A percentile compares a stretch with the other conserved stretches of the same genome.
phyloP scores from a whole-genome alignment of 2,329 filamentous ascomycete species.

The Exophiala oligosperma region DNA sequence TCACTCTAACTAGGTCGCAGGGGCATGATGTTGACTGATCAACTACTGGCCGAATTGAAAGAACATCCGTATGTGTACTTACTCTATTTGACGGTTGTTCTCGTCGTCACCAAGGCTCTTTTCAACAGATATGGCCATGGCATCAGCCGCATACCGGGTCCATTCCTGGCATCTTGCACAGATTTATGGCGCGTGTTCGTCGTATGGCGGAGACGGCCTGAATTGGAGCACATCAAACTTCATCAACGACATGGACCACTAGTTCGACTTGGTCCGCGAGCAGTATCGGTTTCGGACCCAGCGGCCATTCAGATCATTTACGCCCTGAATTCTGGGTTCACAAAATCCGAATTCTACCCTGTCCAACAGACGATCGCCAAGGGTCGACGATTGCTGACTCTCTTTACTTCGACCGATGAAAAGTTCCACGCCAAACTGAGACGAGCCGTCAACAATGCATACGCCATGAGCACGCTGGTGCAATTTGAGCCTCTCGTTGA shows the following conservation, averaged over 20 bases:
- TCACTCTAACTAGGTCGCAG: neutral
- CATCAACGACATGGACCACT: slow-evolving; percentile 33
- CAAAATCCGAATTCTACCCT: slow-evolving; percentile 31
- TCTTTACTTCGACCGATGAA: slow-evolving; percentile 44
- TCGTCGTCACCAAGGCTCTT: neutral
- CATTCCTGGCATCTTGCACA: slow-evolving; percentile 29
- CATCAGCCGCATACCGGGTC: slow-evolving; percentile 32
- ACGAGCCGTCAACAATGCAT: slow-evolving; percentile 39
- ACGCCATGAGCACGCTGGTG: slow-evolving; percentile 39
- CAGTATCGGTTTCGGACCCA: slow-evolving; percentile 30
- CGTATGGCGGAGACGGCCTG: slow-evolving; percentile 28
- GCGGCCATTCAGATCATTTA: slow-evolving; percentile 26
- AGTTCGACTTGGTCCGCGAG: slow-evolving; percentile 34
- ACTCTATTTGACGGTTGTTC: neutral
- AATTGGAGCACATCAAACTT: slow-evolving; percentile 27
- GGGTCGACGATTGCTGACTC: slow-evolving; percentile 29
- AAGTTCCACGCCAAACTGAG: slow-evolving; percentile 42
- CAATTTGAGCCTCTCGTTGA: slow-evolving; percentile 70
- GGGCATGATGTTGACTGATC: neutral
- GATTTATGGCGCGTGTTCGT: slow-evolving; percentile 31
- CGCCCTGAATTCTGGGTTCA: slow-evolving; percentile 19
- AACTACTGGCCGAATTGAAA: neutral
- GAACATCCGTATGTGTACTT: slow-evolving; percentile 1
- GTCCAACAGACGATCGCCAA: slow-evolving; percentile 33
- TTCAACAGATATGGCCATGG: slow-evolving; percentile 17